Conservation (phyloP, 176 grass and related monocot species). For the Canna indica region DNA sequence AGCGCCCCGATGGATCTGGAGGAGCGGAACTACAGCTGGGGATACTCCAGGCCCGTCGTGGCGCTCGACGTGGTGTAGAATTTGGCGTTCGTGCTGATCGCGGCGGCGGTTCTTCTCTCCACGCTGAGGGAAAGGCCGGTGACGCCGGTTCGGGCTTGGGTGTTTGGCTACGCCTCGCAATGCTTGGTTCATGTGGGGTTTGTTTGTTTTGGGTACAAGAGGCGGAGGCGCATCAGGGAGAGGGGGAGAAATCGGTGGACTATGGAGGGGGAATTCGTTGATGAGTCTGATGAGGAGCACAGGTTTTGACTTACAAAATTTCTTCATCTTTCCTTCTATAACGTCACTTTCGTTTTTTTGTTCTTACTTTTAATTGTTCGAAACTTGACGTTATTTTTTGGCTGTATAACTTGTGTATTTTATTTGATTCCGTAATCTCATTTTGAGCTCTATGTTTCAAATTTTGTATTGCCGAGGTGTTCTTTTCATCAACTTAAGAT, state of each 20-base stretch:
- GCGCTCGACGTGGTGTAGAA: conserved; percentile 76
- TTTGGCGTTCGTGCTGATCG: conserved; percentile 51
- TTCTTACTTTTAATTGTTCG: no score
- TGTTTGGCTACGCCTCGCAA: conserved; percentile 67
- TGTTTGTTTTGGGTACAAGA: conserved; percentile 55
- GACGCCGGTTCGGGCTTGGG: conserved; percentile 58
- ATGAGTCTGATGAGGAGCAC: not conserved
- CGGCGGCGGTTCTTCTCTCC: conserved; percentile 44
- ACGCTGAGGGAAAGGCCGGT: conserved; percentile 37
- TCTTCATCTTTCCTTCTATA: not conserved
- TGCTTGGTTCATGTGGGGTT: conserved; percentile 65
- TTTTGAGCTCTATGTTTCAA: no score
- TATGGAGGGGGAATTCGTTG: not conserved
- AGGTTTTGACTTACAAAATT: not conserved
- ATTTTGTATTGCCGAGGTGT: no score
- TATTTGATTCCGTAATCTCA: no score
- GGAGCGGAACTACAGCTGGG: not conserved
- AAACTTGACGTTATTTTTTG: no score
- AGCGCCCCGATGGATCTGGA: not conserved
- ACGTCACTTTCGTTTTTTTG: no score
- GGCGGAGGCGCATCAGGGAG: conserved; percentile 35
- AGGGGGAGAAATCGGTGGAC: not conserved
- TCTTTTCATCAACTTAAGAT: no score
- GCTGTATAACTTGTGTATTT: no score
- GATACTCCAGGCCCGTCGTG: conserved; percentile 48